phyloP scores from a whole-genome alignment of 148 eudicot genomes.

The Amaranthus cruentus region DNA sequence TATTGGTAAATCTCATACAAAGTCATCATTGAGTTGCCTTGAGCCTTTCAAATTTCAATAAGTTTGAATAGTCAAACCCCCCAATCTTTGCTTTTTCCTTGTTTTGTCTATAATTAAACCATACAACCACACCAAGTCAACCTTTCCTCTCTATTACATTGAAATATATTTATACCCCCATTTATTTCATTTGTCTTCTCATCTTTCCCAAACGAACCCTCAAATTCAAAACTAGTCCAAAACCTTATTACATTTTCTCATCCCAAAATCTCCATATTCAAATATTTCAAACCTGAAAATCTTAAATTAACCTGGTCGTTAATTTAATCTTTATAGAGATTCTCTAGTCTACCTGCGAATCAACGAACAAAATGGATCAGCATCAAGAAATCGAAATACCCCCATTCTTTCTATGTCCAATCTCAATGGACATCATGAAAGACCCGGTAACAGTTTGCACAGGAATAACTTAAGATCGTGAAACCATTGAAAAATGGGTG shows the following conservation, averaged over 20 bases:
- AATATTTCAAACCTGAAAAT: slow-evolving; percentile 9
- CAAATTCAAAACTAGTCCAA: too few species aligned
- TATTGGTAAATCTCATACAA: not conserved
- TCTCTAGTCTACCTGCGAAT: not conserved
- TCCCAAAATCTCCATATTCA: slow-evolving; percentile 22
- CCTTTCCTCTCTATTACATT: not conserved
- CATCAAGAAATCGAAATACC: slow-evolving; percentile 58
- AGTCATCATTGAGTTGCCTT: slow-evolving; percentile 14
- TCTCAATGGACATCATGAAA: slow-evolving; percentile 64
- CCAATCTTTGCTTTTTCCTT: slow-evolving; percentile 8
- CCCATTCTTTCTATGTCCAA: slow-evolving; percentile 61
- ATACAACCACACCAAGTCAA: slow-evolving; percentile 8
- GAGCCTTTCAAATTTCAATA: slow-evolving; percentile 20
- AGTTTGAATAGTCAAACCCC: slow-evolving; percentile 20
- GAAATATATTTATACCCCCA: slow-evolving; percentile 20
- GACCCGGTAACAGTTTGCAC: slow-evolving; percentile 65
- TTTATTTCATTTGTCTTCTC: slow-evolving; percentile 5
- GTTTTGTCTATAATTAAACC: slow-evolving; percentile 52
- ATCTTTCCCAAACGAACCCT: not conserved
- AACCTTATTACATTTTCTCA: too few species aligned
- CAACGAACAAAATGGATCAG: slow-evolving; percentile 12
- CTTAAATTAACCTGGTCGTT: not conserved
- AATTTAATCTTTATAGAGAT: not conserved
- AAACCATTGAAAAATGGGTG: slow-evolving; percentile 62
- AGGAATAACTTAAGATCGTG: slow-evolving; percentile 79